Evolutionary conservation across 768 basidiomycete genomes (phyloP).

Genomic region (Tricholoma sp.): DNA sequence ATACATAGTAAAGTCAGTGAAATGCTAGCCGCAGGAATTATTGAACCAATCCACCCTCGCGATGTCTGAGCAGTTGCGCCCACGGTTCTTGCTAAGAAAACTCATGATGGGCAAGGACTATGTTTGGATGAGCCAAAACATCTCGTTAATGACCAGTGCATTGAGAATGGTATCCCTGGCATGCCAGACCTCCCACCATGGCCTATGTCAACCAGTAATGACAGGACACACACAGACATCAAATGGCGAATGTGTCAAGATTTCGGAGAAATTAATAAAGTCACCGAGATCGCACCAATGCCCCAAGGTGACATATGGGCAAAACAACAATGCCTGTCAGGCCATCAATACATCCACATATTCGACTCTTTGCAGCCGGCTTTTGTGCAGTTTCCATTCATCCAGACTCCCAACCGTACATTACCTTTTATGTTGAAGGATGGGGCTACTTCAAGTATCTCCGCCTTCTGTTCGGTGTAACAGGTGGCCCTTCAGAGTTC

Average conservation of each 20-base stretch:
- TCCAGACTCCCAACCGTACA: conserved; percentile 16
- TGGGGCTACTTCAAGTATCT: conserved; percentile 29
- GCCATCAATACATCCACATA: conserved; percentile 24
- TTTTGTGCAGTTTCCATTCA: conserved; percentile 21
- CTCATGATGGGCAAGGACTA: conserved; percentile 22
- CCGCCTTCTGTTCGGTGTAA: conserved; percentile 35
- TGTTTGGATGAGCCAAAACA: conserved; percentile 27
- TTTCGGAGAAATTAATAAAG: conserved; percentile 26
- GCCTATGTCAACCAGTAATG: neutral
- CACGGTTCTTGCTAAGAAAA: conserved; percentile 31
- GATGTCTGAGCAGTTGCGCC: conserved; percentile 11
- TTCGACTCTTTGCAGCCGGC: conserved; percentile 34
- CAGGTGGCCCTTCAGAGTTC: conserved; percentile 33
- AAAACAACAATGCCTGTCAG: conserved; percentile 29
- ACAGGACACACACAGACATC: neutral
- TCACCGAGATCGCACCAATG: conserved; percentile 21
- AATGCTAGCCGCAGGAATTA: conserved; percentile 29
- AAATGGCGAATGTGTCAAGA: conserved; percentile 33
- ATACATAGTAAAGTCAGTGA: conserved; percentile 25
- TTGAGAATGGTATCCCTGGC: conserved; percentile 15
- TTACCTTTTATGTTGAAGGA: conserved; percentile 30
- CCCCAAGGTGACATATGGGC: conserved; percentile 30
- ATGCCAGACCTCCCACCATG: conserved; percentile 17
- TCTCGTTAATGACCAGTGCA: conserved; percentile 28
- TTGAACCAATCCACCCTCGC: conserved; percentile 19